phyloP scores from a whole-genome alignment of 2,329 filamentous ascomycete species.

The Dendryphion nanum region DNA sequence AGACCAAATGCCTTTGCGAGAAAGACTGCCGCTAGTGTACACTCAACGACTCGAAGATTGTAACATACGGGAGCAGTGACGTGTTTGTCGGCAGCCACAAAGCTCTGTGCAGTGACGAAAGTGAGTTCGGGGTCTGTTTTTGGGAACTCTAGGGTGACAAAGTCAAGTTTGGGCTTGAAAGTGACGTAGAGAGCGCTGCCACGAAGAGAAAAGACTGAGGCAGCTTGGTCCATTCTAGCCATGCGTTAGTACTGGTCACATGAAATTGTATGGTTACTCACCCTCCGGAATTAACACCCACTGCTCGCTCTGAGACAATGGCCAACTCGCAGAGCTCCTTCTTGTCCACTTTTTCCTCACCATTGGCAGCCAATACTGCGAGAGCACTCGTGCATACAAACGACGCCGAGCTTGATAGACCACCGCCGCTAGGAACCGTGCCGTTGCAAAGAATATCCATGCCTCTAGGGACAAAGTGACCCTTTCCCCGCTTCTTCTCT shows the following conservation, averaged over 20 bases:
- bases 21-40: constrained; percentile 77
- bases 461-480: constrained; percentile 64
- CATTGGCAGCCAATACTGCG: constrained; percentile 83
- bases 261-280: constrained; percentile 42
- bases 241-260: constrained; percentile 14
- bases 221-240: constrained; percentile 89
- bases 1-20: constrained; percentile 60
- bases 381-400: constrained; percentile 89
- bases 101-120: constrained; percentile 93
- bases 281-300: constrained; percentile 96
- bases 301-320: constrained; percentile 88
- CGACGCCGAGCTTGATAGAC: constrained; percentile 88
- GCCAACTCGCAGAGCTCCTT: constrained; percentile 88
- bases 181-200: constrained; percentile 87
- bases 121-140: constrained; percentile 77
- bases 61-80: constrained; percentile 92
- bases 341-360: constrained; percentile 77
- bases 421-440: constrained; percentile 86
- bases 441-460: constrained; percentile 92
- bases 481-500: constrained; percentile 60
- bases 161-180: constrained; percentile 77
- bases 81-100: constrained; percentile 91
- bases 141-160: constrained; percentile 78
- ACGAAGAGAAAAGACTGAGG: constrained; percentile 86
- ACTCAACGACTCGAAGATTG: constrained; percentile 95